A percentile compares a stretch with the other conserved stretches of the same genome.
Conservation (phyloP, 768 basidiomycete genomes). For the Lentinula boryana region DNA sequence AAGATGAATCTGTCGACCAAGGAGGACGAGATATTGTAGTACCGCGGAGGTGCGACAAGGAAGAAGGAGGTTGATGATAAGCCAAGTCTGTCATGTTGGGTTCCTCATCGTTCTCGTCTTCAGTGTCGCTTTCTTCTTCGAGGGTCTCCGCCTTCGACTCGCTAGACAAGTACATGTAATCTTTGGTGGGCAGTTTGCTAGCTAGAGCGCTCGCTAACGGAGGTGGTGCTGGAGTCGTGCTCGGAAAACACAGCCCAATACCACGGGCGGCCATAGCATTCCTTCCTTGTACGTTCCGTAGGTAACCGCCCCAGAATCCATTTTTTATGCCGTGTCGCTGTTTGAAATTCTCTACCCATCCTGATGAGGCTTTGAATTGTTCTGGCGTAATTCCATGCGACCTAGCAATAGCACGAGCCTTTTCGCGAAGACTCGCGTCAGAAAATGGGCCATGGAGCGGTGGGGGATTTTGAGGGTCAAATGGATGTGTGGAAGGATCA, state of each 20-base stretch:
- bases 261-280: background rate
- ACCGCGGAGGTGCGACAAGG: background rate
- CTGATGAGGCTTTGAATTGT: conserved; percentile 86
- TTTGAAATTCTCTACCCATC: conserved; percentile 93
- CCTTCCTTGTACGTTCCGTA: conserved; percentile 13
- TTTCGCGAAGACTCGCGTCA: conserved; percentile 49
- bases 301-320: conserved; percentile 48
- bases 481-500: background rate
- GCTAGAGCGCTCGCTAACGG: background rate
- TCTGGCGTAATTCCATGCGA: conserved; percentile 53
- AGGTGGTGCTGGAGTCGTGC: background rate
- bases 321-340: conserved; percentile 69
- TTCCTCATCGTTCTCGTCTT: conserved; percentile 12
- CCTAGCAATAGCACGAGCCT: conserved; percentile 45
- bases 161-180: background rate
- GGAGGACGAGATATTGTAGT: background rate
- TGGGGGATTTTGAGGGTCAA: background rate
- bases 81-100: background rate
- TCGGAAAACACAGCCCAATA: conserved; percentile 14
- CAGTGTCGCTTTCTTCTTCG: conserved; percentile 8
- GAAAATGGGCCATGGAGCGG: conserved; percentile 46
- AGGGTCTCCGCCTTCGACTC: background rate
- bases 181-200: background rate
- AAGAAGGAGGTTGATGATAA: background rate
- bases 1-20: conserved; percentile 3